phyloP scores from a whole-genome alignment of 192 early-diverging fungal genomes.

The Pecoramyces ruminantium region DNA sequence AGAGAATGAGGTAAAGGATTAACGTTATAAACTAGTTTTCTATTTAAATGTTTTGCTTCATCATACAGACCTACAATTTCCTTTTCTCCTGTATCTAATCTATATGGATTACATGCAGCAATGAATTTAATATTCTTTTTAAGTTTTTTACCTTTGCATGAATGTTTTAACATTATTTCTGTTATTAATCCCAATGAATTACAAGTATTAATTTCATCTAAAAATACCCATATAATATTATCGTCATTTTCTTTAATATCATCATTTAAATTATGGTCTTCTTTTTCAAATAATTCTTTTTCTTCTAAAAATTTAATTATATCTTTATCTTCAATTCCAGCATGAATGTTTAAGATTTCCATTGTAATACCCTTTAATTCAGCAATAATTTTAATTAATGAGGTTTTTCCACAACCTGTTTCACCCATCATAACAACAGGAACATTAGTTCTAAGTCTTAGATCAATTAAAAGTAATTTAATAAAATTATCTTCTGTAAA shows the following conservation, averaged over 20 bases:
- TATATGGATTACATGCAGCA: neutral
- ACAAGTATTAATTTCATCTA: neutral
- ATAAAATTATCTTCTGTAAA: neutral
- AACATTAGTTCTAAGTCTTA: neutral
- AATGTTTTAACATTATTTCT: neutral
- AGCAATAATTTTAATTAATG: neutral
- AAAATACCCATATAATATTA: neutral
- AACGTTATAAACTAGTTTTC: neutral
- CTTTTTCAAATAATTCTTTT: neutral
- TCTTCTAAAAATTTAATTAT: neutral
- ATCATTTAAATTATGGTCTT: too few species aligned
- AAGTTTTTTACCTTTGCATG: neutral
- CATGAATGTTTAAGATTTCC: neutral
- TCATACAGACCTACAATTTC: neutral
- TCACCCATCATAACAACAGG: neutral
- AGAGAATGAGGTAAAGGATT: neutral
- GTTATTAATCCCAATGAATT: neutral
- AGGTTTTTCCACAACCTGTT: neutral
- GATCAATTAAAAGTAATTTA: neutral
- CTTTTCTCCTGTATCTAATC: neutral
- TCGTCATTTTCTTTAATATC: too few species aligned
- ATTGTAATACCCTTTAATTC: neutral
- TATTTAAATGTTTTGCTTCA: neutral
- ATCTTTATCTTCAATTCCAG: neutral
- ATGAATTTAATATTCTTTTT: neutral